Base-by-base conservation (phyloP, 2,329 filamentous ascomycete species). In the Thelonectria rubi region DNA sequence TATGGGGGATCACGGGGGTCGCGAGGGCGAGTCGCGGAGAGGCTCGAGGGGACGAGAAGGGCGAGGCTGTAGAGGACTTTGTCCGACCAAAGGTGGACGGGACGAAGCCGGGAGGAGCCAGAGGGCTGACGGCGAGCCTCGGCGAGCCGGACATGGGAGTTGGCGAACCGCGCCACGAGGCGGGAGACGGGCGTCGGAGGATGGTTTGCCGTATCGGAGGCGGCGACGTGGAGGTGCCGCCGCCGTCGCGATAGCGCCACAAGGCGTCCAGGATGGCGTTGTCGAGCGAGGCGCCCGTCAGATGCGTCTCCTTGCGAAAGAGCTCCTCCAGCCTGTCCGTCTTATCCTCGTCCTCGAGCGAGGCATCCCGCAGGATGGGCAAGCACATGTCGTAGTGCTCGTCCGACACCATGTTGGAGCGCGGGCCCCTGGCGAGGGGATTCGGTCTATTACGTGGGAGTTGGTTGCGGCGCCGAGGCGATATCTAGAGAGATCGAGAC, bases 301-400 rank as follows among this genome's bases (percentile, higher is more conserved):
- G 82, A 30, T 83, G 85, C 8, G 93, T 93, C 79, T 94, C 88
- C 69, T 88, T 89, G 78, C 88, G 90, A 72, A 98, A 83, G 55
- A 97, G 84, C 68, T 93, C 91, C 80, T 97, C 94, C 55, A 97
- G 84, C 79, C 87, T 91, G 78, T 98, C 94, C 50, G 92, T 94
- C 83, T 95, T 97, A 74, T 97, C 94, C 79, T 99, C 95, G 66
- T 98, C 95, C 72, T 97, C 92, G 64, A 97, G 84, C 57, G 85
- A 83, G 60, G 88, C 81, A 79, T 97, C 90, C 80, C 95, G 89
- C 66, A 99, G 86, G 74, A 97, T 87, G 54, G 93, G 92, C 75
- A 96, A 87, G 77, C 93, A 97, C 73, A 95, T 86, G 72, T 97
- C 93, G 82, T 96, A 97, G 58, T 94, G 88, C 71, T 94, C 89